These are phyloP conservation scores for Moesziomyces sp. DNA, from an alignment of 1,284 basidiomycete genomes.

Conservation along the genomic window DNA sequence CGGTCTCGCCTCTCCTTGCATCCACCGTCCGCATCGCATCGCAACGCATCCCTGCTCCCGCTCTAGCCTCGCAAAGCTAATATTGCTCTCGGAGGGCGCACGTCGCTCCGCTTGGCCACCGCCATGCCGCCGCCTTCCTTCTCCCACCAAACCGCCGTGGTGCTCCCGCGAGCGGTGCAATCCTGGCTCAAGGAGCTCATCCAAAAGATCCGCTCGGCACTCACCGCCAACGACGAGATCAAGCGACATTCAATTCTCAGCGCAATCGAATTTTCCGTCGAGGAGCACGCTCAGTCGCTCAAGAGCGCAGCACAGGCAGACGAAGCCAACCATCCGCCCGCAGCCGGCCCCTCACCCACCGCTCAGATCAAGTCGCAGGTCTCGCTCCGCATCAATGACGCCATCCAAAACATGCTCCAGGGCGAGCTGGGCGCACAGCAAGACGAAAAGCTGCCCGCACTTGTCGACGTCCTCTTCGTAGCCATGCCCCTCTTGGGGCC, in stretches of 20 bases:
- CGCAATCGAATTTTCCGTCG: slow-evolving; percentile 30
- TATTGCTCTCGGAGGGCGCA: neutral
- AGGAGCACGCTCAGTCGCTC: slow-evolving; percentile 26
- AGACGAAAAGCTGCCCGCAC: slow-evolving; percentile 28
- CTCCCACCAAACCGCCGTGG: slow-evolving; percentile 42
- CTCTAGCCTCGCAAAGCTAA: neutral
- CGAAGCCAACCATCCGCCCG: slow-evolving; percentile 30
- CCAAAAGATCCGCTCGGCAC: slow-evolving; percentile 32
- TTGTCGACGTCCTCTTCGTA: slow-evolving; percentile 52
- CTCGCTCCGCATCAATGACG: slow-evolving; percentile 42
- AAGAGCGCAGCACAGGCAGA: slow-evolving; percentile 27
- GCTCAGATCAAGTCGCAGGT: slow-evolving; percentile 51
- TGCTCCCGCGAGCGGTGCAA: slow-evolving; percentile 35
- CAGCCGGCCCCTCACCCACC: slow-evolving; percentile 32
- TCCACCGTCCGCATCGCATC: neutral
- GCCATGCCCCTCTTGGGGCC: slow-evolving; percentile 50
- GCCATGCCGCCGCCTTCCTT: slow-evolving; percentile 49
- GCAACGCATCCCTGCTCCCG: neutral
- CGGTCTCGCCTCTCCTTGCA: neutral
- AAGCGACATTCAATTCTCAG: slow-evolving; percentile 28
- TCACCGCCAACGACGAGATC: slow-evolving; percentile 22
- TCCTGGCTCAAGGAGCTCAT: slow-evolving; percentile 46
- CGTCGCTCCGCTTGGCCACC: neutral
- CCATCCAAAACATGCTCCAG: slow-evolving; percentile 39
- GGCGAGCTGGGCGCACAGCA: slow-evolving; percentile 45